phyloP scores from a whole-genome alignment of 495 filamentous ascomycete genomes.

The Tuber indicum region DNA sequence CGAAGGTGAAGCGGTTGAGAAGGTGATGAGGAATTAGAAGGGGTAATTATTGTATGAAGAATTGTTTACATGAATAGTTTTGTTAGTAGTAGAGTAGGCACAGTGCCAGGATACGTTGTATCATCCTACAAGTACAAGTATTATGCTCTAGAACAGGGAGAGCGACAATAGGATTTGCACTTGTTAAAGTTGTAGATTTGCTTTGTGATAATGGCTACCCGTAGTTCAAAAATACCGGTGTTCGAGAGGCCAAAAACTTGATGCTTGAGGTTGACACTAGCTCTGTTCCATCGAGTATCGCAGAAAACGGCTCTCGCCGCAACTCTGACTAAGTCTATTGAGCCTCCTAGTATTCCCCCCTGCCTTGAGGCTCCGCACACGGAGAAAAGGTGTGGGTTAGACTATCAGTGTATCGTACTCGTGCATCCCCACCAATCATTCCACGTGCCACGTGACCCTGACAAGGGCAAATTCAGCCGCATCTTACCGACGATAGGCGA shows the following conservation, averaged over 20 bases:
- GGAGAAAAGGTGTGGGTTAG: neutral
- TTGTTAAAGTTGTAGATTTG: neutral
- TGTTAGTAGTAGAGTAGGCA: neutral
- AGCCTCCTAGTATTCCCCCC: too few relatives aligned
- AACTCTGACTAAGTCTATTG: too few relatives aligned
- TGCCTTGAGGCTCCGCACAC: neutral
- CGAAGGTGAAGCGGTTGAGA: slow-evolving; percentile 26
- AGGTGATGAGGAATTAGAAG: neutral
- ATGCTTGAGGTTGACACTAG: too few relatives aligned
- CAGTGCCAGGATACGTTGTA: neutral
- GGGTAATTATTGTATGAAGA: neutral
- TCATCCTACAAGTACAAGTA: too few relatives aligned
- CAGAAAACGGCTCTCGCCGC: too few relatives aligned
- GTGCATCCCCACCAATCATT: neutral
- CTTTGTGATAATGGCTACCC: neutral
- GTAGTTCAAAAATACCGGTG: neutral
- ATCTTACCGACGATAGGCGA: neutral
- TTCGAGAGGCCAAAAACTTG: neutral
- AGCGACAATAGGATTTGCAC: neutral
- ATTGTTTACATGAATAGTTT: neutral
- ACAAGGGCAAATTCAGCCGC: neutral
- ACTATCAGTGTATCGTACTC: too few relatives aligned
- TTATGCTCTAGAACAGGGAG: neutral
- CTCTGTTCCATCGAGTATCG: too few relatives aligned
- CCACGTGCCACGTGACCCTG: neutral